Conservation (phyloP, 345 rosid species). For the Passiflora organensis region DNA sequence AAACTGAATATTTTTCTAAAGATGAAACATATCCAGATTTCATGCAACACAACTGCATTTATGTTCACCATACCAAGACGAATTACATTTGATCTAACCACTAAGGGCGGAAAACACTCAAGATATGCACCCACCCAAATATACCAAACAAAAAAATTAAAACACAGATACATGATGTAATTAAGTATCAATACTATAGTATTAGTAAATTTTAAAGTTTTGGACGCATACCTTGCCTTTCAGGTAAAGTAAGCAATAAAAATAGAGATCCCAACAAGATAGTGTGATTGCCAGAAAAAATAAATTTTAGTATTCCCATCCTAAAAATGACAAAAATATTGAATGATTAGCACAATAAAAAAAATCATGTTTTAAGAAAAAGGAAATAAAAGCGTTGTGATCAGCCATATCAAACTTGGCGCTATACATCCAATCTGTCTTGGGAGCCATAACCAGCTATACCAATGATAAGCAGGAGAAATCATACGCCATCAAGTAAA, state of each 20-base stretch:
- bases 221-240: slow-evolving; percentile 46
- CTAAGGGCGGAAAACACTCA: slow-evolving; percentile 23
- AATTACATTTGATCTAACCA: slow-evolving; percentile 20
- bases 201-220: no score
- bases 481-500: background rate
- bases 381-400: background rate
- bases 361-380: background rate
- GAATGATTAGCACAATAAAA: slow-evolving; percentile 7
- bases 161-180: background rate
- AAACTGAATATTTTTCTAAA: background rate
- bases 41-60: background rate
- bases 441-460: background rate
- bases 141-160: background rate
- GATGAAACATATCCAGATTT: background rate
- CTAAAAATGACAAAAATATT: slow-evolving; percentile 27
- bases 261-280: slow-evolving; percentile 42
- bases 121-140: slow-evolving; percentile 30
- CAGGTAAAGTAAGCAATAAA: slow-evolving; percentile 43
- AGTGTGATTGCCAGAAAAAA: slow-evolving; percentile 42
- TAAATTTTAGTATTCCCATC: slow-evolving; percentile 34
- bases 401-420: background rate
- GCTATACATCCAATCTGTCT: background rate
- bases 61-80: slow-evolving; percentile 36
- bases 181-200: no score
- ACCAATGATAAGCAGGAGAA: background rate